Evolutionary conservation across 345 rosid species (phyloP).

Genomic region (Viola odorata): DNA sequence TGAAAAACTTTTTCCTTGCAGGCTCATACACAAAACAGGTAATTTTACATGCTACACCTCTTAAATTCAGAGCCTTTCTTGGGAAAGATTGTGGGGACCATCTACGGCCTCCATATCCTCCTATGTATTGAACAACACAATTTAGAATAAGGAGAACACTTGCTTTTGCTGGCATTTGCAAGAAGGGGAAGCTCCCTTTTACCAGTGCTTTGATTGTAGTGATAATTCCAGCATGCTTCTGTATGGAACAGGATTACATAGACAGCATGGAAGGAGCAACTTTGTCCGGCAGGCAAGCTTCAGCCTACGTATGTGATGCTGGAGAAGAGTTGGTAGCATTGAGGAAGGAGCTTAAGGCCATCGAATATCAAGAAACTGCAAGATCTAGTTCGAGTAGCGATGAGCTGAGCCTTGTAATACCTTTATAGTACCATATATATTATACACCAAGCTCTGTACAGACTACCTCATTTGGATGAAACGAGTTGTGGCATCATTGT

Average conservation of each 20-base stretch:
- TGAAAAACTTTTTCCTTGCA: conserved; percentile 86
- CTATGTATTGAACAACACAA: too few relatives aligned
- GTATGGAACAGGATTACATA: conserved; percentile 70
- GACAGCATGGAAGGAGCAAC: conserved; percentile 99
- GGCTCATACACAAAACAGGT: conserved; percentile 99
- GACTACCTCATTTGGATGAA: too few relatives aligned
- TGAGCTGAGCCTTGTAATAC: conserved; percentile 60
- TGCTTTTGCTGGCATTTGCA: not conserved
- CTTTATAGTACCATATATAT: too few relatives aligned
- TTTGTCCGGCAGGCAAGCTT: conserved; percentile 85
- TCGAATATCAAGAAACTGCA: conserved; percentile 27
- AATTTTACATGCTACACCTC: not conserved
- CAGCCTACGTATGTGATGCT: conserved; percentile 74
- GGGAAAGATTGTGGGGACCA: too few relatives aligned
- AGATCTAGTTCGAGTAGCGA: conserved; percentile 32
- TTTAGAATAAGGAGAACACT: too few relatives aligned
- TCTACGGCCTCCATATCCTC: too few relatives aligned
- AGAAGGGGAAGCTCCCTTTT: not conserved
- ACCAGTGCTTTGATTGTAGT: not conserved
- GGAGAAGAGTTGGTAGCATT: conserved; percentile 77
- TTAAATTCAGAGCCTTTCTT: too few relatives aligned
- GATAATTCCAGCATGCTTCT: not conserved
- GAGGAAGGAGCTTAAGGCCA: conserved; percentile 46
- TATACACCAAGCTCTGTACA: too few relatives aligned
- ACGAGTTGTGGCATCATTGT: too few relatives aligned